Base-by-base conservation (phyloP, 352 stramenopile genomes). In the Pythium volutum region DNA sequence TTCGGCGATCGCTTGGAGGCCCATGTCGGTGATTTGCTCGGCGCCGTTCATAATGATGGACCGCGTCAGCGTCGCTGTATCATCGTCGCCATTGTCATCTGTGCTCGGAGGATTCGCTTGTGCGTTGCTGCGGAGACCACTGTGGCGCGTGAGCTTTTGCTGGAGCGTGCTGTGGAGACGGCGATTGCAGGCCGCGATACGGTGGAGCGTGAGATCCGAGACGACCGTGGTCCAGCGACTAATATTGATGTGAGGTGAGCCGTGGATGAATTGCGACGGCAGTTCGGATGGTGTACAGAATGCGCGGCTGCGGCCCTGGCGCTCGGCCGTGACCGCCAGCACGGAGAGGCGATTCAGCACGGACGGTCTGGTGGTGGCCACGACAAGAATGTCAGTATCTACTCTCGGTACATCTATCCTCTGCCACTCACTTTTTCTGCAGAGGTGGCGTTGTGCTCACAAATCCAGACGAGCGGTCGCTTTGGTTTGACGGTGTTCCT, bases 171-270 rank as follows among this genome's bases (percentile, higher is more conserved):
- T 70, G 25, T 69, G 58, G 42, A 89, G 66, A 11, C 76, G 78
- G 27, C 70, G 64, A 63, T 93, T 93, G 57, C 78, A 73, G 8
- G 79, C 76, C 7, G 78, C 81, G 43, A 93, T 70, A 18, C 80
- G 81, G 15, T 69, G 61, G 7, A 93, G 66, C 11, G 82, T 89
- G 1, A 63, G 59, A 58, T 93, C 74, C 1, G 81, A 85, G 2
- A 91, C 81, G 18, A 91, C 75, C 5, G 81, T 74, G 7, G 77
- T 91, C 81, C 84, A 93, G 18, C 74, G 74, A 58, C 67, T 83
- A 9, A 93, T 59, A 52, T 76, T 70, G 20, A 91, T 72, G 26
- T 79, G 59, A 18, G 69, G 43, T 9, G 48, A 45, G 18, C 62
- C 60, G 55, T 91, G 80, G 9, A 91, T 59, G 26, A 90, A 81